A percentile compares a stretch with the other conserved stretches of the same genome.
Evolutionary conservation across 139 green algal species (phyloP).

Genomic region (Auxenochlorella pyrenoidosa): DNA sequence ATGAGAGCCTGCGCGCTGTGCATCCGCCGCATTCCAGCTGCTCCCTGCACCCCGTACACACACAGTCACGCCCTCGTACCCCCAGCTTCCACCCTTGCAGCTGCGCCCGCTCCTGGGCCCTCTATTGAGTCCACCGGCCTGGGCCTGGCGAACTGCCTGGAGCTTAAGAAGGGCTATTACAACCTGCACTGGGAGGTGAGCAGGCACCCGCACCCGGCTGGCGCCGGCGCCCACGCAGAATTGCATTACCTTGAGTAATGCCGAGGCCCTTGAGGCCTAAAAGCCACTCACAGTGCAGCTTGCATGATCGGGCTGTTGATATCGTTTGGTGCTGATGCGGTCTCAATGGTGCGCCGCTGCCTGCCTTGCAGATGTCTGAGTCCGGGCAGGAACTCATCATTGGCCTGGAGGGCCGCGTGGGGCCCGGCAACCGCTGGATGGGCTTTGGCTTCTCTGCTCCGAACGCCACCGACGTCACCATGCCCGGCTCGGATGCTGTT

Average conservation of each 20-base stretch:
- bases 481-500: conserved; percentile 18
- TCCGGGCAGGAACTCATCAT: neutral
- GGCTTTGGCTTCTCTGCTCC: conserved; percentile 30
- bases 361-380: neutral
- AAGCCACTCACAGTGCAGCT: too few relatives aligned
- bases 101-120: neutral
- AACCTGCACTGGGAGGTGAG: conserved; percentile 41
- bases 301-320: too few relatives aligned
- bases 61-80: too few relatives aligned
- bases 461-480: neutral
- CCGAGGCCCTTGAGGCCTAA: too few relatives aligned
- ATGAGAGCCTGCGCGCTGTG: too few relatives aligned
- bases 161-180: conserved; percentile 22
- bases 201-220: neutral
- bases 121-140: neutral
- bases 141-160: conserved; percentile 34
- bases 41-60: too few relatives aligned
- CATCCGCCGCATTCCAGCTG: too few relatives aligned
- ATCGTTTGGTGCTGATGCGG: too few relatives aligned
- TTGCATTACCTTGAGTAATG: too few relatives aligned
- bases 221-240: too few relatives aligned
- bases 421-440: conserved; percentile 36
- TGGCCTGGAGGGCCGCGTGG: conserved; percentile 26
- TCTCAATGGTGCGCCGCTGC: too few relatives aligned
- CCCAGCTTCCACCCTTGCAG: neutral